Evolutionary conservation across 2,329 filamentous ascomycete species (phyloP), one percentile per base, ranked within the genome.

Genomic region (Talaromyces sp.): DNA sequence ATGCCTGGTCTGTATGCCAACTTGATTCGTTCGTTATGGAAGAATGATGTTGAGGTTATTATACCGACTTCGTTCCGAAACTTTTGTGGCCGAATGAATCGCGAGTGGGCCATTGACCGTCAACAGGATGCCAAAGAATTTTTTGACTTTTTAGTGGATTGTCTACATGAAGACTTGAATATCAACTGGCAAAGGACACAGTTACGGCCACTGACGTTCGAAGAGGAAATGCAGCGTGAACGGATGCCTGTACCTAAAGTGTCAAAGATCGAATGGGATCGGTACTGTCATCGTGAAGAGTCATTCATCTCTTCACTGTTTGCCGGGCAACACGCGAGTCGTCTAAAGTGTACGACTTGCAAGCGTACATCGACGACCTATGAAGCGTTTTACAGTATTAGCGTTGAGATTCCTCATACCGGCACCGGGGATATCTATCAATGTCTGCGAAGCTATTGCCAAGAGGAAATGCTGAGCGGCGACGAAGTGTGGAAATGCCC

Each of bases 111-210:
- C 15, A 89, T 91, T 47, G 83, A 84, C 27, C 81, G 87, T 59
- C 94, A 98, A 74, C 95, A 98, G 78, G 95, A 99, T 73, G 90
- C 93, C 1, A 91, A 93, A 69, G 95, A 98, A 72, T 96, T 96
- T 70, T 88, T 94, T 69, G 88, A 88, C 54, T 97, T 96, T 73
- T 77, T 97, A 29, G 84, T 96, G 43, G 88, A 91, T 62, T 89
- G 90, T 69, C 82, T 98, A 13, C 90, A 94, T 70, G 91, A 95
- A 73, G 95, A 99, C 77, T 88, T 96, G 5, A 96, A 97, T 74
- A 78, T 83, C 6, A 84, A 85, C 34, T 90, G 87, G 81, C 82
- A 86, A 67, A 81, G 84, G 62, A 82, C 80, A 2, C 86, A 85
- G 0, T 79, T 89, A 1, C 82, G 83, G 59, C 82, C 84, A 5